Percentiles rank a stretch among this genome's conserved stretches.
These are phyloP conservation scores for Cenchrus purpureus DNA, from an alignment of 176 grass and related monocot species.

Conservation along the genomic window DNA sequence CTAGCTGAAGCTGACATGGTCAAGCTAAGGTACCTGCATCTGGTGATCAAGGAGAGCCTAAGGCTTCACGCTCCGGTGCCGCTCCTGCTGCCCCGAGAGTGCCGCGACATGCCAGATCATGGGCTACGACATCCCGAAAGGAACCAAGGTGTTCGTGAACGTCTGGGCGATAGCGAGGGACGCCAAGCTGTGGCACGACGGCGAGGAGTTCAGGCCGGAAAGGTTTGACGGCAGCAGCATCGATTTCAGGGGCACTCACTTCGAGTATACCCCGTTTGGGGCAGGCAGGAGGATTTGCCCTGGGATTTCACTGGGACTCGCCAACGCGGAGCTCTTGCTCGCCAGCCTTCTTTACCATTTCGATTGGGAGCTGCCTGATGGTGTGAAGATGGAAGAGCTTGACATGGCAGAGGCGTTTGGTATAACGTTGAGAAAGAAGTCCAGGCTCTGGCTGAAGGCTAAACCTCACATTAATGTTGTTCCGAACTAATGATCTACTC, in stretches of 20 bases:
- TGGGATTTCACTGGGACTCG: background rate
- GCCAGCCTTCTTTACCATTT: slow-evolving; percentile 40
- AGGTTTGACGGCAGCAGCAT: slow-evolving; percentile 10
- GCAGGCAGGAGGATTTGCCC: slow-evolving; percentile 25
- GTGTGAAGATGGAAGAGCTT: background rate
- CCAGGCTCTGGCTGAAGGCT: background rate
- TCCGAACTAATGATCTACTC: background rate
- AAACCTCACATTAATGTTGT: background rate
- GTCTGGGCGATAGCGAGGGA: slow-evolving; percentile 40
- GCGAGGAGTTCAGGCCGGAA: slow-evolving; percentile 27
- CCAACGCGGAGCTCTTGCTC: slow-evolving; percentile 23
- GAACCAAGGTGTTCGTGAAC: slow-evolving; percentile 39
- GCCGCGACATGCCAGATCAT: slow-evolving; percentile 10
- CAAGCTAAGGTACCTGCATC: slow-evolving; percentile 30
- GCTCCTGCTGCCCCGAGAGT: slow-evolving; percentile 37
- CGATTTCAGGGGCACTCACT: slow-evolving; percentile 32
- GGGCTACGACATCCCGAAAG: slow-evolving; percentile 47
- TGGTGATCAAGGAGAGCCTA: slow-evolving; percentile 49
- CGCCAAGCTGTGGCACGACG: background rate
- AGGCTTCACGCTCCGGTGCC: slow-evolving; percentile 45
- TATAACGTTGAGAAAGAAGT: slow-evolving; percentile 17
- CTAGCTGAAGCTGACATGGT: slow-evolving; percentile 7
- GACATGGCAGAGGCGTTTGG: slow-evolving; percentile 34
- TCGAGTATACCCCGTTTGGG: slow-evolving; percentile 33
- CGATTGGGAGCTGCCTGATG: slow-evolving; percentile 14